Base-by-base conservation (phyloP, 768 basidiomycete genomes). In the Rhizopogon salebrosus region DNA sequence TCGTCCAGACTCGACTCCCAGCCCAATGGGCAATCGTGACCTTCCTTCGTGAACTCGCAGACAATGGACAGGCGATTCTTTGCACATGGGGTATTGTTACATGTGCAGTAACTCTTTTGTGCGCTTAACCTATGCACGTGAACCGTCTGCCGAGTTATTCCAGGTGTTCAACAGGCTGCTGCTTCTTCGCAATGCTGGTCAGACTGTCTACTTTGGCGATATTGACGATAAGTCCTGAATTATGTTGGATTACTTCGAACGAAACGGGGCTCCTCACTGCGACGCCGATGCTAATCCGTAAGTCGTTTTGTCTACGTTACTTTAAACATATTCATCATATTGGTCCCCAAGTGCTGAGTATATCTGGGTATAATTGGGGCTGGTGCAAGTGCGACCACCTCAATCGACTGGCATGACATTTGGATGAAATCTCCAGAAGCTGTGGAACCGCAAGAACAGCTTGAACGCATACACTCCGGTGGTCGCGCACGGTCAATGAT, bases 191-290 rank as follows among this genome's bases (percentile, higher is more conserved):
- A 68, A 71, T 20, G 80, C 82, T 18, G 82, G 82, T 43, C 69
- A 86, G 58, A 84, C 76, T 3, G 85, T 85, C 8, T 90, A 87
- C 67, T 87, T 86, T 57, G 86, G 87, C 7, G 68, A 70, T 36
- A 56, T 66, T 3, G 64, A 66, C 0, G 55, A 63, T 51, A 53
- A 18, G 41, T 68, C 66, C 1, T 55, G 37, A 35, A 56, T 48
- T 3, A 41, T 66, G 48, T 56, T 63, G 24, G 45, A 50, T 6
- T 68, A 66, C 24, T 66, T 66, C 23, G 36, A 63, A 37, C 53
- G 48, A 23, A 57, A 63, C 16, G 64, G 61, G 2, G 66, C 64
- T 0, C 23, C 51, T 42, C 29, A 11, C 14, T 65, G 64, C 46
- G 27, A 48, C 18, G 18, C 57, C 0, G 11, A 62, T 16, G 65